Percentiles rank a stretch among this genome's conserved stretches.
These are phyloP conservation scores for Fagus sylvatica DNA, from an alignment of 306 rosid genomes.

Conservation along the genomic window DNA sequence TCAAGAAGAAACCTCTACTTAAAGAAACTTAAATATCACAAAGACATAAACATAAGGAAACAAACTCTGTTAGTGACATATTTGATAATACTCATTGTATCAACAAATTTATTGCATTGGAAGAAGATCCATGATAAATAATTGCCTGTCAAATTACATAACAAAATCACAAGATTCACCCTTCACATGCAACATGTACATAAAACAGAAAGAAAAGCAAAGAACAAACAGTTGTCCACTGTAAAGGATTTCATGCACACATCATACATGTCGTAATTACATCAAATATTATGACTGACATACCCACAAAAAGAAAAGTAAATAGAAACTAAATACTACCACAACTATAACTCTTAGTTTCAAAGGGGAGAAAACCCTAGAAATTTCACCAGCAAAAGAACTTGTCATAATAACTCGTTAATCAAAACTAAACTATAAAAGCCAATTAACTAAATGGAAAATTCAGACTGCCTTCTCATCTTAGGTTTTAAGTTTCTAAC, in stretches of 20 bases:
- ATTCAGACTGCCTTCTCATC: not conserved
- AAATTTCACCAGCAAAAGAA: not conserved
- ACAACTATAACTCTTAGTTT: too few relatives aligned
- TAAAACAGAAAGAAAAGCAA: not conserved
- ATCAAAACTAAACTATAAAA: not conserved
- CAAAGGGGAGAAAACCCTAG: not conserved
- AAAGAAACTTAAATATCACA: not conserved
- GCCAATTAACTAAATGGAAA: not conserved
- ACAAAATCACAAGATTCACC: conserved; percentile 13
- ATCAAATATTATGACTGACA: not conserved
- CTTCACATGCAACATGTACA: conserved; percentile 5
- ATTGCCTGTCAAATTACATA: not conserved
- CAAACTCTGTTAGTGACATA: not conserved
- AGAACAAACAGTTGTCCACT: not conserved
- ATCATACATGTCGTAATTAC: not conserved
- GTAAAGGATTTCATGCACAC: not conserved
- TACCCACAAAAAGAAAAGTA: not conserved
- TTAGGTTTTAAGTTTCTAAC: not conserved
- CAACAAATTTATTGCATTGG: conserved; percentile 9
- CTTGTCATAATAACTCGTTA: not conserved
- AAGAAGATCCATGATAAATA: not conserved
- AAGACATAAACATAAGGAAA: conserved; percentile 5
- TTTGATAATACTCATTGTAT: conserved; percentile 9
- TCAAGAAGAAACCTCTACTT: not conserved
- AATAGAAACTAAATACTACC: too few relatives aligned